These are phyloP conservation scores for Ajuga chamaepitys DNA, from an alignment of 257 asterid species.

Conservation along the genomic window DNA sequence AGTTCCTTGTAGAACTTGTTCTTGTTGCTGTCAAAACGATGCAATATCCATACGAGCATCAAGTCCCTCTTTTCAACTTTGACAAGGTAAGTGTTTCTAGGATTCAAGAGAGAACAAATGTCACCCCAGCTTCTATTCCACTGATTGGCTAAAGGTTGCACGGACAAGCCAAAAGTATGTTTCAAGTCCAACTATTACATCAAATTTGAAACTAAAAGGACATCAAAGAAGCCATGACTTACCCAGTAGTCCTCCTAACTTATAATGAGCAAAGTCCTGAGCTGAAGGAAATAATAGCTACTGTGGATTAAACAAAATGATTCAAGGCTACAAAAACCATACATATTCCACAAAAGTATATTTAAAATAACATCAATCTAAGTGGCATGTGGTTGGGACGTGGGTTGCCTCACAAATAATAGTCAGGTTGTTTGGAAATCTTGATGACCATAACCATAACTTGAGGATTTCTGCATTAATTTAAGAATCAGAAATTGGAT, in stretches of 20 bases:
- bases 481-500: not conserved
- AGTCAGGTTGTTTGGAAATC: not conserved
- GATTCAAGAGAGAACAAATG: conserved; percentile 37
- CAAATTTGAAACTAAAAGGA: conserved; percentile 9
- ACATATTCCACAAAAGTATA: not conserved
- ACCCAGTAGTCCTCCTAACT: conserved; percentile 98
- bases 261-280: conserved; percentile 91
- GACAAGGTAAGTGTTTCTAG: conserved; percentile 5
- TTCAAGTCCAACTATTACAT: not conserved
- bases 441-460: too few relatives aligned
- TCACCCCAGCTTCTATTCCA: conserved; percentile 99
- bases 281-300: not conserved
- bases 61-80: not conserved
- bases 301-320: not conserved
- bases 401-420: not conserved
- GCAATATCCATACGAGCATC: too few relatives aligned
- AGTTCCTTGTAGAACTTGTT: too few relatives aligned
- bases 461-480: not conserved
- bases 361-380: too few relatives aligned
- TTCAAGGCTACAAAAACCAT: not conserved
- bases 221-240: conserved; percentile 1
- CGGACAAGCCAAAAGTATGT: conserved; percentile 17
- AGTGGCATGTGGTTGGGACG: not conserved
- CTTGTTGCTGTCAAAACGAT: too few relatives aligned
- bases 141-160: conserved; percentile 89